Percentiles rank a stretch among this genome's conserved stretches.
Evolutionary conservation across 2,329 filamentous ascomycete genomes (phyloP).

Genomic region (Pyrenochaeta sp.): DNA sequence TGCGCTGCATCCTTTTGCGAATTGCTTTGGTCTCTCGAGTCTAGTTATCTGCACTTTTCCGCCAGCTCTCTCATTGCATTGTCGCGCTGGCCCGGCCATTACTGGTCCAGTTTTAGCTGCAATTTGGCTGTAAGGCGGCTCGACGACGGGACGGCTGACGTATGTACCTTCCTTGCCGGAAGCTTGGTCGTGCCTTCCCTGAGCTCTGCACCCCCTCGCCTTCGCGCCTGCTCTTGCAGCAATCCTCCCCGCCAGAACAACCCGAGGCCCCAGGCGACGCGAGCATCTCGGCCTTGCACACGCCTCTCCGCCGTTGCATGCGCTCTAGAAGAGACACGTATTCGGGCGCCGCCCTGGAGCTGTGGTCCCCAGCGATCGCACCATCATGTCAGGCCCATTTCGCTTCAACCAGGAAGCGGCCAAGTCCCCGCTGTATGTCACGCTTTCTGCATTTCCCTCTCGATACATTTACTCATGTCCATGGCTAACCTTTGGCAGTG

Average conservation of each 20-base stretch:
- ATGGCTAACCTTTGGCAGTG: slow-evolving; percentile 31
- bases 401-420: slow-evolving; percentile 46
- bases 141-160: slow-evolving; percentile 20
- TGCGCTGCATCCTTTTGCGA: background rate
- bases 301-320: slow-evolving; percentile 21
- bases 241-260: slow-evolving; percentile 3
- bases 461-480: no score
- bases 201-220: slow-evolving; percentile 4
- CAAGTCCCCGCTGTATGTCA: slow-evolving; percentile 49
- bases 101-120: no score
- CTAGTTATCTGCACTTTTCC: no score
- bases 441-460: background rate
- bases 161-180: slow-evolving; percentile 13
- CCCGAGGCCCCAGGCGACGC: background rate
- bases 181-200: slow-evolving; percentile 13
- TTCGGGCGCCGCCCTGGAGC: slow-evolving; percentile 26
- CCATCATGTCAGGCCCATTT: slow-evolving; percentile 54
- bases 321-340: slow-evolving; percentile 9
- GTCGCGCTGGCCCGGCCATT: no score
- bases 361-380: slow-evolving; percentile 2
- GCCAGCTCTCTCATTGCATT: no score
- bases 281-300: background rate
- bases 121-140: background rate
- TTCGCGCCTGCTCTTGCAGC: slow-evolving; percentile 9
- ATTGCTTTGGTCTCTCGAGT: no score